Conservation (phyloP, 1,284 basidiomycete genomes). For the Cryptococcus sp. region DNA sequence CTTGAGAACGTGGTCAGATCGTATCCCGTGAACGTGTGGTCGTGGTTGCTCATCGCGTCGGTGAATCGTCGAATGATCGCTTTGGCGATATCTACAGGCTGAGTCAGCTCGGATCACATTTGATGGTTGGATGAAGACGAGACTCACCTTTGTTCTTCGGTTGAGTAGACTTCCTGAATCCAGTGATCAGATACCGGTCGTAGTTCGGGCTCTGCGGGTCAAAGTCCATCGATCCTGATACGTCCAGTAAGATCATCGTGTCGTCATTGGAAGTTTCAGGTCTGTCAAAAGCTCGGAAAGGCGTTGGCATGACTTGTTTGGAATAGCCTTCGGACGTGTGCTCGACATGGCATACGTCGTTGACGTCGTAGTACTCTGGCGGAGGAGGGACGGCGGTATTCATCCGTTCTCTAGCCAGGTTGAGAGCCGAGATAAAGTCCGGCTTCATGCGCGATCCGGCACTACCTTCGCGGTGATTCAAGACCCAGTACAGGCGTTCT, state of each 20-base stretch:
- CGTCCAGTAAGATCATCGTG: conserved; percentile 25
- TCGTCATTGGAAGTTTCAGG: conserved; percentile 16
- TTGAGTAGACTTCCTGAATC: conserved; percentile 13
- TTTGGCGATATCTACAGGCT: conserved; percentile 17
- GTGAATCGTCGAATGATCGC: conserved; percentile 26
- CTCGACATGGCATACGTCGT: conserved; percentile 22
- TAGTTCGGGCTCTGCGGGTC: conserved; percentile 16
- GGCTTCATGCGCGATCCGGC: conserved; percentile 18
- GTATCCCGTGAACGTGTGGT: conserved; percentile 17
- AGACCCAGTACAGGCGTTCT: conserved; percentile 28
- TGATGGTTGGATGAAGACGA: background rate
- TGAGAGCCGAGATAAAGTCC: conserved; percentile 20
- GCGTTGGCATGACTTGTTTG: conserved; percentile 25
- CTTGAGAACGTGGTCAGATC: conserved; percentile 22
- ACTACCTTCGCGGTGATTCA: conserved; percentile 25
- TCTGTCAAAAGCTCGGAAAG: conserved; percentile 16
- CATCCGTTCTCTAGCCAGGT: conserved; percentile 24
- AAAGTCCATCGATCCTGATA: conserved; percentile 26
- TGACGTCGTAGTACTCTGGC: conserved; percentile 20
- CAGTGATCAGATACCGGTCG: conserved; percentile 22
- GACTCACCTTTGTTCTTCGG: conserved; percentile 25
- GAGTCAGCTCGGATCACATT: too few relatives aligned
- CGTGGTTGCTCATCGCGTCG: conserved; percentile 24
- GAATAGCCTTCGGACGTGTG: conserved; percentile 21
- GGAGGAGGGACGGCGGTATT: conserved; percentile 18